A percentile compares a stretch with the other conserved stretches of the same genome.
Conservation (phyloP, 768 basidiomycete species). For the Sporobolomyces roseus region DNA sequence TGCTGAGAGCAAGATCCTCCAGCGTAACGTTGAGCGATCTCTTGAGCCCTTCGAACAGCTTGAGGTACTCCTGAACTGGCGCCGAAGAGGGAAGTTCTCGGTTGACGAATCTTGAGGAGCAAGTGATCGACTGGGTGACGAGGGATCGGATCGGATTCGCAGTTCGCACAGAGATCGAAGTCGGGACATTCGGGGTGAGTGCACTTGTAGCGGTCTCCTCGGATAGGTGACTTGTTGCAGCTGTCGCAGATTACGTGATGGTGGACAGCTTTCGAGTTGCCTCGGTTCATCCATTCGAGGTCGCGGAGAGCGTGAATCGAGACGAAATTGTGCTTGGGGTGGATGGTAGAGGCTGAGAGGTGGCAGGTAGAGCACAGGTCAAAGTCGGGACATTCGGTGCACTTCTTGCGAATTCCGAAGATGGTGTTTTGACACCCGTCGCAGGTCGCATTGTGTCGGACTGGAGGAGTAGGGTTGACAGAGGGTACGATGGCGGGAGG, state of each 20-base stretch:
- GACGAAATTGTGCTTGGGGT: conserved; percentile 34
- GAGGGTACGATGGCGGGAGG: neutral
- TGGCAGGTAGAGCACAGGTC: conserved; percentile 23
- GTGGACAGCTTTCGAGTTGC: conserved; percentile 50
- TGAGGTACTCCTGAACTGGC: neutral
- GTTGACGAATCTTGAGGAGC: conserved; percentile 62
- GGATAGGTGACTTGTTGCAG: conserved; percentile 63
- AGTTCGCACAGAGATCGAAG: conserved; percentile 72
- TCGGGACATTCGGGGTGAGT: conserved; percentile 72
- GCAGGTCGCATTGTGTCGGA: conserved; percentile 52
- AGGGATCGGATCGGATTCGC: conserved; percentile 74
- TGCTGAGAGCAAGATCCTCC: neutral
- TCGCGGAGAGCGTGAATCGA: neutral
- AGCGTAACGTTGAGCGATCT: neutral
- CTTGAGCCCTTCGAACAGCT: neutral
- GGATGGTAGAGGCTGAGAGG: neutral
- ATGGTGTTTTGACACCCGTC: conserved; percentile 61
- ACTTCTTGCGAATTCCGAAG: conserved; percentile 70
- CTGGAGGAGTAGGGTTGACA: neutral
- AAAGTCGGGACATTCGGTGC: conserved; percentile 46
- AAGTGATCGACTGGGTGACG: conserved; percentile 69
- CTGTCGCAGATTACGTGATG: conserved; percentile 65
- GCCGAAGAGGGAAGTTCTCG: neutral
- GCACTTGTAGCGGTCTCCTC: conserved; percentile 76
- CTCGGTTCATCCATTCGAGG: neutral